Conservation (phyloP, 176 grass and related monocot species). For the Aegilops speltoides region DNA sequence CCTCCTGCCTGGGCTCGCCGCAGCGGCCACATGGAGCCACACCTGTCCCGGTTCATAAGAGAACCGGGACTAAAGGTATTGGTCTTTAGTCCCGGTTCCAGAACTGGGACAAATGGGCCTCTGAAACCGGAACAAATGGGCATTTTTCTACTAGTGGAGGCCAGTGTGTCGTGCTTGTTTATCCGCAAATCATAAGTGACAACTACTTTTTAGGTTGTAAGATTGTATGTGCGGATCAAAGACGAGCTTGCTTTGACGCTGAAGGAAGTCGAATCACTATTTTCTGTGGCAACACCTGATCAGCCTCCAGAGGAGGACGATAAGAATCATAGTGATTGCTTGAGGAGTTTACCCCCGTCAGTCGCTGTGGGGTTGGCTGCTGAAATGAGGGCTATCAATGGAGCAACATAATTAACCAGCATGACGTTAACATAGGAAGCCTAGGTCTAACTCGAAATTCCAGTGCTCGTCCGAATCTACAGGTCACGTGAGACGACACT, state of each 20-base stretch:
- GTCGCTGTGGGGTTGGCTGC: constrained; percentile 84
- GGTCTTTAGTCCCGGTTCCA: too few species aligned
- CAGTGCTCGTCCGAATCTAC: background rate
- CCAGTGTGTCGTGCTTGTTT: too few species aligned
- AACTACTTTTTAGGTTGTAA: constrained; percentile 50
- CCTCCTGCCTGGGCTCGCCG: too few species aligned
- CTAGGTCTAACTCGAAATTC: background rate
- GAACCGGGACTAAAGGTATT: too few species aligned
- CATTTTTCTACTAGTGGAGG: too few species aligned
- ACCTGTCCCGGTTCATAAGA: too few species aligned
- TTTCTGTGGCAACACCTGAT: constrained; percentile 50
- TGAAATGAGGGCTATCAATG: constrained; percentile 67
- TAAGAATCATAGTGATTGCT: constrained; percentile 31
- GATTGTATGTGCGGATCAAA: constrained; percentile 43
- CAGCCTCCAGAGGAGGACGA: constrained; percentile 37
- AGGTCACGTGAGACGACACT: background rate
- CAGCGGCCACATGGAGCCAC: too few species aligned
- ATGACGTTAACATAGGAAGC: background rate
- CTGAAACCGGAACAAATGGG: too few species aligned
- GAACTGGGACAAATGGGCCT: too few species aligned
- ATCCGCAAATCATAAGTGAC: too few species aligned
- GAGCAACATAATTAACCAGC: constrained; percentile 10
- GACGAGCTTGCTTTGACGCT: constrained; percentile 74
- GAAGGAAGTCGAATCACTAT: constrained; percentile 71
- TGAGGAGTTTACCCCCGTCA: constrained; percentile 67